These are phyloP conservation scores for Klebsormidium nitens DNA, from an alignment of 139 green algal genomes.

Conservation along the genomic window DNA sequence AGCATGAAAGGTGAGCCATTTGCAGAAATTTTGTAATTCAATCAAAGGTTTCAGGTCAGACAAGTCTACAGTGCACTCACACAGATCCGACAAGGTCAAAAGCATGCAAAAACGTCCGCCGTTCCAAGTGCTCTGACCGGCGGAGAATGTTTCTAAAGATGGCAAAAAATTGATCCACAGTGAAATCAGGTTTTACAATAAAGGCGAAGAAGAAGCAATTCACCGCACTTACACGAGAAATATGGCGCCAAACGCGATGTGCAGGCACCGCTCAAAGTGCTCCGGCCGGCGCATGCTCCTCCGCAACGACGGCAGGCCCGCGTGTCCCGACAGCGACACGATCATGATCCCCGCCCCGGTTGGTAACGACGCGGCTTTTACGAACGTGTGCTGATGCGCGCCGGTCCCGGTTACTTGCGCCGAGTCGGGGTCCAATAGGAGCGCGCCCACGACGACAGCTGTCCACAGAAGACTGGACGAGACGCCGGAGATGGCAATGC, in stretches of 20 bases:
- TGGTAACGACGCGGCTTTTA: not conserved
- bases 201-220: no score
- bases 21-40: no score
- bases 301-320: conserved; percentile 15
- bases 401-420: not conserved
- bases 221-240: conserved; percentile 16
- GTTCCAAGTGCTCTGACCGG: no score
- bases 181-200: no score
- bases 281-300: conserved; percentile 6
- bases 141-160: no score
- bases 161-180: no score
- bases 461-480: not conserved
- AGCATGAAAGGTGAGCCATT: no score
- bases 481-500: conserved; percentile 4
- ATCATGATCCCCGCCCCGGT: conserved; percentile 13
- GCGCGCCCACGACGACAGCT: not conserved
- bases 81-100: no score
- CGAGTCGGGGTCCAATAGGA: not conserved
- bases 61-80: no score
- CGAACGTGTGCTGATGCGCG: not conserved
- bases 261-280: conserved; percentile 11
- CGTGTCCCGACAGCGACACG: conserved; percentile 13
- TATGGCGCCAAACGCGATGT: conserved; percentile 8
- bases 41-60: no score
- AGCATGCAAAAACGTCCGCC: no score